These are phyloP conservation scores for Protomyces pachydermus DNA, from an alignment of 1,139 yeast species.

Conservation along the genomic window DNA sequence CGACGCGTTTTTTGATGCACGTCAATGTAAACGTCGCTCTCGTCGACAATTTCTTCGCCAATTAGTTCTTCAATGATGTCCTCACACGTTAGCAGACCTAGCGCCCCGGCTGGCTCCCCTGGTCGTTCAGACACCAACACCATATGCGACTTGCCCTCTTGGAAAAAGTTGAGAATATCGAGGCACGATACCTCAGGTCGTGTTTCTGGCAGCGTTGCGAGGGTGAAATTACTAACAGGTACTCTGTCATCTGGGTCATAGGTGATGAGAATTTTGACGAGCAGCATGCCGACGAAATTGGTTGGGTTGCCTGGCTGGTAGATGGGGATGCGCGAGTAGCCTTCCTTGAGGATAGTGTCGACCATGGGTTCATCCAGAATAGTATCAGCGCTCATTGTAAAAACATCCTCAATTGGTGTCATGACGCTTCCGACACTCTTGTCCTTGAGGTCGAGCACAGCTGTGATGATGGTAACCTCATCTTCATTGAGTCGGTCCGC, in stretches of 20 bases:
- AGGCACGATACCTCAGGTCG: constrained; percentile 86
- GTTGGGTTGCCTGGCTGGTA: constrained; percentile 83
- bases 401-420: constrained; percentile 92
- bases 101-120: constrained; percentile 80
- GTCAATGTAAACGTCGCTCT: constrained; percentile 90
- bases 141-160: constrained; percentile 97
- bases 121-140: constrained; percentile 83
- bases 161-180: constrained; percentile 89
- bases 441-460: constrained; percentile 89
- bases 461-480: constrained; percentile 91
- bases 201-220: constrained; percentile 95
- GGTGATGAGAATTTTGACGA: constrained; percentile 85
- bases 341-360: constrained; percentile 87
- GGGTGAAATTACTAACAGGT: constrained; percentile 88
- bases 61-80: constrained; percentile 96
- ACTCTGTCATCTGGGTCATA: constrained; percentile 95
- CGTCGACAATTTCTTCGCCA: constrained; percentile 97
- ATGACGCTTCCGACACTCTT: constrained; percentile 79
- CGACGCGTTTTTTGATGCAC: constrained; percentile 40
- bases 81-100: constrained; percentile 88
- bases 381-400: constrained; percentile 79
- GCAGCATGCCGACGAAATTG: constrained; percentile 90
- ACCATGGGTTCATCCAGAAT: constrained; percentile 78
- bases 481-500: constrained; percentile 88
- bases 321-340: constrained; percentile 94